phyloP scores from a whole-genome alignment of 2,329 filamentous ascomycete species.

The Xylariaceae sp. region DNA sequence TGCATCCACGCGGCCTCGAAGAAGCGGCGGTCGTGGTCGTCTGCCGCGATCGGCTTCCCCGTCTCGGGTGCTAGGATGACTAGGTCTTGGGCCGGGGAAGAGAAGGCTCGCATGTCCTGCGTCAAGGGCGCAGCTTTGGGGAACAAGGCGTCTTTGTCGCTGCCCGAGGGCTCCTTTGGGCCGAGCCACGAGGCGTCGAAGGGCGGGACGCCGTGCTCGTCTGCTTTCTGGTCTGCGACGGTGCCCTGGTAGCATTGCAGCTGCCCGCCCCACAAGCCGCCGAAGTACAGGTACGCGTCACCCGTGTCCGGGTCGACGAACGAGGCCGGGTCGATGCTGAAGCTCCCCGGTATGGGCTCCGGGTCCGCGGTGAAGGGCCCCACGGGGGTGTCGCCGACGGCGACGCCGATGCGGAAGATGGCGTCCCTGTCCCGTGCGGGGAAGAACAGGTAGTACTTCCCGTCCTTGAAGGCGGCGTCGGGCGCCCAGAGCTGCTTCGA shows the following conservation, averaged over 20 bases:
- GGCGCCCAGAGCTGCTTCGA: slow-evolving; percentile 83
- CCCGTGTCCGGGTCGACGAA: slow-evolving; percentile 73
- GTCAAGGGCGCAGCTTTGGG: slow-evolving; percentile 71
- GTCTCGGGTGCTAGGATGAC: slow-evolving; percentile 68
- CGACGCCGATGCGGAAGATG: slow-evolving; percentile 78
- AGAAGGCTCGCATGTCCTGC: slow-evolving; percentile 71
- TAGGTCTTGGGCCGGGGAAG: slow-evolving; percentile 62
- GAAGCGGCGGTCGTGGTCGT: slow-evolving; percentile 77
- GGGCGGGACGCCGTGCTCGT: slow-evolving; percentile 40
- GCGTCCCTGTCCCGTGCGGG: slow-evolving; percentile 74
- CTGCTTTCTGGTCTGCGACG: not conserved
- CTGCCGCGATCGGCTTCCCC: slow-evolving; percentile 63
- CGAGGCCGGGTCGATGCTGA: slow-evolving; percentile 77
- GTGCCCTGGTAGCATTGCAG: slow-evolving; percentile 73
- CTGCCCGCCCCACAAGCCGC: slow-evolving; percentile 82
- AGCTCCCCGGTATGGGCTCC: slow-evolving; percentile 70
- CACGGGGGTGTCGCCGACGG: slow-evolving; percentile 66
- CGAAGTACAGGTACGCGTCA: slow-evolving; percentile 74
- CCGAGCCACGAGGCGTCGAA: slow-evolving; percentile 64
- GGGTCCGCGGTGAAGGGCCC: slow-evolving; percentile 74
- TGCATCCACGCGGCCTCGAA: slow-evolving; percentile 85
- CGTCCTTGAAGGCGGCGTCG: slow-evolving; percentile 72
- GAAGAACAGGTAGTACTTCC: slow-evolving; percentile 76
- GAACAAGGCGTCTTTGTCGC: slow-evolving; percentile 63
- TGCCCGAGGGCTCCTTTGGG: slow-evolving; percentile 64